Percentiles rank a stretch among this genome's conserved stretches.
These are phyloP conservation scores for Arachis hypogaea DNA, from an alignment of 306 rosid genomes.

Conservation along the genomic window DNA sequence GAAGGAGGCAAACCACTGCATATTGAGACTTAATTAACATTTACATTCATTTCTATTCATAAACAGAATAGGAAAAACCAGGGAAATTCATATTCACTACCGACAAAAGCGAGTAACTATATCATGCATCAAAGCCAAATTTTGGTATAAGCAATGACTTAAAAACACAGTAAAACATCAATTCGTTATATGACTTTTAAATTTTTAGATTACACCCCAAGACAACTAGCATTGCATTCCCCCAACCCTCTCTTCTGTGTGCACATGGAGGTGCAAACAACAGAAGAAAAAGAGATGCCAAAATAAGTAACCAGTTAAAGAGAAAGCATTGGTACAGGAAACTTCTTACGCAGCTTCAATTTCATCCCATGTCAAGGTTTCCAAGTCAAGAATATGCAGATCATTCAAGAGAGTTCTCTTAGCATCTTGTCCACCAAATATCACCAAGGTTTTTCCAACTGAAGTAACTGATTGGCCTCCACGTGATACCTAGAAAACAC, in stretches of 20 bases:
- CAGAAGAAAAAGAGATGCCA: neutral
- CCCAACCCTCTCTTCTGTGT: too few species aligned
- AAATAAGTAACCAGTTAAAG: conserved; percentile 19
- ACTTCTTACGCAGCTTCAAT: conserved; percentile 78
- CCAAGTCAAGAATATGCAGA: conserved; percentile 89
- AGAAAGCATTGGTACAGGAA: conserved; percentile 28
- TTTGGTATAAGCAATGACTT: conserved; percentile 21
- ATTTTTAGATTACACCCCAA: conserved; percentile 10
- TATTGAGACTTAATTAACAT: conserved; percentile 38
- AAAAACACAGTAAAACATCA: conserved; percentile 6
- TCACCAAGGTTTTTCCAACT: conserved; percentile 74
- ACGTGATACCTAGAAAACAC: conserved; percentile 65
- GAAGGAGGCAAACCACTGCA: conserved; percentile 89
- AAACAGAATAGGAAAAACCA: conserved; percentile 19
- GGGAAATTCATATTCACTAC: conserved; percentile 23
- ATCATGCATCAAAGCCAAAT: conserved; percentile 19
- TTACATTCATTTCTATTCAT: conserved; percentile 3
- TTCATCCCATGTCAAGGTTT: conserved; percentile 98
- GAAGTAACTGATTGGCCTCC: conserved; percentile 91
- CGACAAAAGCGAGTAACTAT: conserved; percentile 13
- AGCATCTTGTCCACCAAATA: conserved; percentile 96
- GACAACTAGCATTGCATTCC: neutral
- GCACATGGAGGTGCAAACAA: too few species aligned
- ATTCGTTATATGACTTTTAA: neutral
- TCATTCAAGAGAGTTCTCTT: conserved; percentile 86